Base-by-base conservation (phyloP, 352 stramenopile genomes). In the Phytophthora megakarya region DNA sequence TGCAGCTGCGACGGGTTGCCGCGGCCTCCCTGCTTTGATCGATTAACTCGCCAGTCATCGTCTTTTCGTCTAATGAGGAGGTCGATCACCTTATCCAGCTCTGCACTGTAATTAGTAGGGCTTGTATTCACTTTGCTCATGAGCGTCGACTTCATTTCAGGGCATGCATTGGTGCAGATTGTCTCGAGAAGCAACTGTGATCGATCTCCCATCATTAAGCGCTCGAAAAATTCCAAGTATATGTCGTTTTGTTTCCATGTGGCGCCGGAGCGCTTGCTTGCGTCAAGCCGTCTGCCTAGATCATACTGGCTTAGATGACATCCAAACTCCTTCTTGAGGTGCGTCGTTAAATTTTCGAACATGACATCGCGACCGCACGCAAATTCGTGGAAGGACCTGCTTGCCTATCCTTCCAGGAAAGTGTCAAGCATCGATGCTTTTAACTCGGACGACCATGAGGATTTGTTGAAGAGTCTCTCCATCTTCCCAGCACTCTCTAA, bases 231-330 rank as follows among this genome's bases (percentile, higher is more conserved):
- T 25, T 64, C 44, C 11, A 64, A 25, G 21, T 64, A 56, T 10
- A 33, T 54, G 10, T 54, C 18, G 42, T 43, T 54, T 23, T 62
- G 54, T 22, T 53, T 53, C 22, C 54, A 49, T 1, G 43, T 62
- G 15, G 56, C 25, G 1, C 45, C 56, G 4, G 33, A n/a, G 10
- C 56, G 56, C 18, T 57, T 64, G 35, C 44, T 15, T 0, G 56
- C 50, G 12, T 64, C 37, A 19, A 64, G 35, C 8, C 44, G 25
- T 19, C 32, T 56, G 0, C 35, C 45, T 5, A 57, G 45, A 7
- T 50, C 56, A 19, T 64, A 64, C 21, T 64, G 45, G 3, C 45
- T 57, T 11, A 64, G 35, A n/a, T 57, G 21, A 22, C 56, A 64
- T 8, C 45, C 45, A 19, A 64, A 64, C 3, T 51, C 45, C 8